Base-by-base conservation (phyloP, 129 eudicot genomes). In the Cynara cardunculus region DNA sequence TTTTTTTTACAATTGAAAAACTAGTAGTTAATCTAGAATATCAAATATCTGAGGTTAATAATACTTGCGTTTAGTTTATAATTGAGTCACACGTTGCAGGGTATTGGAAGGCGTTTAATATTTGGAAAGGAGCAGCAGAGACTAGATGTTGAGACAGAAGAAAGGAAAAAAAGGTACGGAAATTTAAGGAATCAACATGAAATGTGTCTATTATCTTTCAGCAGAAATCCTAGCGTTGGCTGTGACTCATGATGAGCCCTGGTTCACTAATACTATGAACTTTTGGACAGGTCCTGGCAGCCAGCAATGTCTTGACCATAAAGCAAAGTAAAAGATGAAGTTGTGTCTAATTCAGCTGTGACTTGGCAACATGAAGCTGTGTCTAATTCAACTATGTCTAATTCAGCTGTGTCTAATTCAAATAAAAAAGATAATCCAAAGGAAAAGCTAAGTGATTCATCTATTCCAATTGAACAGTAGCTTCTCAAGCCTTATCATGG, bases 141-240 rank as follows among this genome's bases (percentile, higher is more conserved):
- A 25, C 77, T 68, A 31, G 78, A 69, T 5, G 18, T 73, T 39
- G 84, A 81, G 39, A 74, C 85, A 34, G 76, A 53, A 72, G 79
- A 49, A 74, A 71, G 74, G 61, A 81, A n/a, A 9, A 88, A 85
- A 88, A 81, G 62, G 73, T 86, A 64, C 56, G 61, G 7, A 88
- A 88, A 74, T 88, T 88, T 81, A 83, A 88, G 61, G 91, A 88
- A 76, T 83, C 89, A 0, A 87, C 87, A 35, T 88, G 91, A 88
- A 86, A 83, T 85, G 79, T 72, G 72, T 86, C 19, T 88, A 85
- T 76, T 85, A 6, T 83, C 87, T 83, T 27, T 86, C 91, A 1
- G 86, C 89, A 11, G 89, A 88, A 74, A 12, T 80, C 1, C 26
- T 86, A 7, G 91, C 89, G 12, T 78, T 88, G 37, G 28, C 28